phyloP scores from a whole-genome alignment of 1,139 yeast species.

The Candida freyschussii region DNA sequence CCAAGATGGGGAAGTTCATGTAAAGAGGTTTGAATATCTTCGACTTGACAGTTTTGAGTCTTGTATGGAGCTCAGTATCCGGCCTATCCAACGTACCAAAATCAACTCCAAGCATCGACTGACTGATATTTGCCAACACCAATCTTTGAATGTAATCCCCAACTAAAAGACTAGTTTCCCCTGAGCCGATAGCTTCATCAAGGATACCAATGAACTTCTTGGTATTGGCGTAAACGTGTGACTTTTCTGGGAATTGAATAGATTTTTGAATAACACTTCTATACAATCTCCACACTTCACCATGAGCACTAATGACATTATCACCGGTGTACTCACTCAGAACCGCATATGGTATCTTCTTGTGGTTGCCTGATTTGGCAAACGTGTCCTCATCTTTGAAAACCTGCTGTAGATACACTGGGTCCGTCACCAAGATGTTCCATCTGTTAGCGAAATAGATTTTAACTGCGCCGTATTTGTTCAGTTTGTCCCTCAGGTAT shows the following conservation, averaged over 20 bases:
- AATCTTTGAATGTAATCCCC: constrained; percentile 43
- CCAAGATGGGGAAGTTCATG: constrained; percentile 52
- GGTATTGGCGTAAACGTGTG: constrained; percentile 35
- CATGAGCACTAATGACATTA: constrained; percentile 58
- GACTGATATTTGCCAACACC: constrained; percentile 47
- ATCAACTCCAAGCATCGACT: constrained; percentile 47
- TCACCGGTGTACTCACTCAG: constrained; percentile 57
- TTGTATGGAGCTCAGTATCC: constrained; percentile 34
- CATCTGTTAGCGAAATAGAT: constrained; percentile 59
- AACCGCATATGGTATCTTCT: constrained; percentile 53
- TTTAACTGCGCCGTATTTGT: constrained; percentile 53
- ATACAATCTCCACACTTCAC: constrained; percentile 47
- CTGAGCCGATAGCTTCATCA: constrained; percentile 14
- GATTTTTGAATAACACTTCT: constrained; percentile 43
- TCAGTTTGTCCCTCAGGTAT: constrained; percentile 39
- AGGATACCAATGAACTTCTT: constrained; percentile 27
- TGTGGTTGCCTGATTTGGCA: constrained; percentile 58
- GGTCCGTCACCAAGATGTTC: constrained; percentile 52
- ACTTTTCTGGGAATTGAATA: constrained; percentile 45
- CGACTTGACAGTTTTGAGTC: constrained; percentile 41
- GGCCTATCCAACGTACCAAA: constrained; percentile 32
- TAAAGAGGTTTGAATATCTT: constrained; percentile 54
- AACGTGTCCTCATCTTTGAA: constrained; percentile 46
- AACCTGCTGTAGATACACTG: constrained; percentile 42
- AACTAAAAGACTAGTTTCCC: constrained; percentile 27